A percentile compares a stretch with the other conserved stretches of the same genome.
Evolutionary conservation across 805 yeast genomes (phyloP).

Genomic region (Ogataea pignaliae): DNA sequence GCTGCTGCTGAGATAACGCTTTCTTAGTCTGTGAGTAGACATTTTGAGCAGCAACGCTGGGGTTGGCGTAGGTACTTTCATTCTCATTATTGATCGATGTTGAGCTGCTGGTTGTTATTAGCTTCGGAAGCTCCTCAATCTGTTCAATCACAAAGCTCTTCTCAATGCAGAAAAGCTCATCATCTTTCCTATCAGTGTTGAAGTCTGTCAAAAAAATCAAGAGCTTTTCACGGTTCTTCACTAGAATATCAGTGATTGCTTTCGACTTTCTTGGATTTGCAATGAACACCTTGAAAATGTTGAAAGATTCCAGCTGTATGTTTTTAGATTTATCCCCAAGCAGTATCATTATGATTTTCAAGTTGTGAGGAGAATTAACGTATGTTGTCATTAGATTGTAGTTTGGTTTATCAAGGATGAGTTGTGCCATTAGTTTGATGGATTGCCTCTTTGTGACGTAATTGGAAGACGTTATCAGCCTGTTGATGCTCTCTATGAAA

Average conservation of each 20-base stretch:
- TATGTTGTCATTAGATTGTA: conserved; percentile 69
- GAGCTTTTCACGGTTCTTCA: conserved; percentile 77
- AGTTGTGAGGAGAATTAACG: conserved; percentile 74
- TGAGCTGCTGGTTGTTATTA: conserved; percentile 21
- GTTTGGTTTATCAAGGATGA: conserved; percentile 69
- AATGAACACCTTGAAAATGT: conserved; percentile 90
- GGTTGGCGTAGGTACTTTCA: conserved; percentile 4
- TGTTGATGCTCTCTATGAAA: conserved; percentile 63
- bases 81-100: conserved; percentile 6
- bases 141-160: conserved; percentile 74
- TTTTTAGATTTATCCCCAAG: conserved; percentile 86
- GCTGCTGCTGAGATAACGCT: conserved; percentile 6
- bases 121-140: conserved; percentile 66
- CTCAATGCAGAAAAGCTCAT: conserved; percentile 68
- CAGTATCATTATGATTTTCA: conserved; percentile 81
- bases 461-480: conserved; percentile 67
- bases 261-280: conserved; percentile 91
- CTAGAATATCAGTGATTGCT: conserved; percentile 72
- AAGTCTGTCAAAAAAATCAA: conserved; percentile 65
- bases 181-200: conserved; percentile 57
- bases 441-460: conserved; percentile 94
- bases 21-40: conserved; percentile 16
- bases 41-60: conserved; percentile 17
- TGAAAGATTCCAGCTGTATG: conserved; percentile 86
- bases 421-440: conserved; percentile 65